A percentile compares a stretch with the other conserved stretches of the same genome.
These are phyloP conservation scores for Babesia caballi DNA, from an alignment of 169 alveolate genomes.

Conservation along the genomic window DNA sequence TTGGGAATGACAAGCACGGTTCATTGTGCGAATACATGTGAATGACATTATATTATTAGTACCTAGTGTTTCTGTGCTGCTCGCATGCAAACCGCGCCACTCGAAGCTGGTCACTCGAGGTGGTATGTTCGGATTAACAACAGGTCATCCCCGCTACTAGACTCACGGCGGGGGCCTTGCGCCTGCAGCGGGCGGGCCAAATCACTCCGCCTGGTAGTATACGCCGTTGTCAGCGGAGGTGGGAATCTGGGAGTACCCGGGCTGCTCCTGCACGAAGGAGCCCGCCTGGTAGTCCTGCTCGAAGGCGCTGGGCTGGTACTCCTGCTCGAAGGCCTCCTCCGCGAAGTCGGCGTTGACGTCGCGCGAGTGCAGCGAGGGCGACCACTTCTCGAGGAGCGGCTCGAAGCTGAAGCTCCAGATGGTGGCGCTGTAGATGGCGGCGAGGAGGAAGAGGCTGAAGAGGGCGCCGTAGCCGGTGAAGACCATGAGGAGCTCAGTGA, in stretches of 20 bases:
- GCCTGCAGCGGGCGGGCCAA: no score
- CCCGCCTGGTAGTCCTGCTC: neutral
- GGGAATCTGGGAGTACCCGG: conserved; percentile 26
- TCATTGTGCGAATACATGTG: no score
- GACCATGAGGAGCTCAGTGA: conserved; percentile 81
- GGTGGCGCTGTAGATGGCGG: conserved; percentile 80
- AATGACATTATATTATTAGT: no score
- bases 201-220: conserved; percentile 31
- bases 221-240: conserved; percentile 5
- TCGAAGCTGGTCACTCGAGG: neutral
- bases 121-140: neutral
- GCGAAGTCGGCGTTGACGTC: conserved; percentile 80
- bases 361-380: conserved; percentile 83
- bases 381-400: conserved; percentile 82
- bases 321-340: conserved; percentile 47
- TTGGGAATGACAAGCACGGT: no score
- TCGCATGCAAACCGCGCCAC: neutral
- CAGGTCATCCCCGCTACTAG: no score
- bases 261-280: conserved; percentile 19
- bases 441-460: conserved; percentile 75
- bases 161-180: no score
- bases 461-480: conserved; percentile 84
- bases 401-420: conserved; percentile 83
- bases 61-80: neutral
- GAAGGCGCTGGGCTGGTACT: conserved; percentile 22